Percentiles rank a stretch among this genome's conserved stretches.
phyloP scores from a whole-genome alignment of 495 filamentous ascomycete species.

The Hypoxylon trugodes region DNA sequence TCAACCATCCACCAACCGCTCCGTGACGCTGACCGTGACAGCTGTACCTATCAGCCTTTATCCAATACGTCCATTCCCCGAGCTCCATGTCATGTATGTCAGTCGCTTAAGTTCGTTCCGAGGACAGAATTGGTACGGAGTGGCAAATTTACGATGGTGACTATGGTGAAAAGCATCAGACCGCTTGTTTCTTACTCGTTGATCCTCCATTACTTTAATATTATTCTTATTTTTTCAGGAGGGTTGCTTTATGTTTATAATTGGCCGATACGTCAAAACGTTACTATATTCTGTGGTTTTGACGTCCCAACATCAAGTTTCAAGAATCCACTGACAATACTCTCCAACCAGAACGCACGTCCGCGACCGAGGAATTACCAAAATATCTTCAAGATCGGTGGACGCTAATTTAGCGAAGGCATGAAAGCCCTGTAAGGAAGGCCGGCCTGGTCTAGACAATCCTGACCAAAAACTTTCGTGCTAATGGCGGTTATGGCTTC shows the following conservation, averaged over 20 bases:
- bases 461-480: constrained; percentile 20
- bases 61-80: constrained; percentile 61
- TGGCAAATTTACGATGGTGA: constrained; percentile 72
- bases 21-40: constrained; percentile 47
- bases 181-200: constrained; percentile 57
- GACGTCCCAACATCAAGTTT: constrained; percentile 33
- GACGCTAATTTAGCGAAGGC: constrained; percentile 36
- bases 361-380: constrained; percentile 44
- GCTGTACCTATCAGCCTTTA: constrained; percentile 56
- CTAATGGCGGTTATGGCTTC: constrained; percentile 18
- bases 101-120: constrained; percentile 67
- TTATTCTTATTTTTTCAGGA: constrained; percentile 44
- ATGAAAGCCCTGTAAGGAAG: constrained; percentile 2
- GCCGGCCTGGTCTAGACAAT: background rate
- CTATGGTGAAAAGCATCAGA: constrained; percentile 70
- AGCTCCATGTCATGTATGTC: constrained; percentile 58
- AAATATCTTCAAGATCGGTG: constrained; percentile 40
- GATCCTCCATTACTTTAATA: constrained; percentile 51
- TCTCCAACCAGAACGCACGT: constrained; percentile 29
- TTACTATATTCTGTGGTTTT: constrained; percentile 39
- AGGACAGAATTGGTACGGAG: constrained; percentile 69
- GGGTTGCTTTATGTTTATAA: background rate
- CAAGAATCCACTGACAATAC: constrained; percentile 23
- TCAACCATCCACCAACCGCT: constrained; percentile 48
- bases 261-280: constrained; percentile 19